Conservation (phyloP, 176 grass and related monocot genomes). For the Lolium rigidum region DNA sequence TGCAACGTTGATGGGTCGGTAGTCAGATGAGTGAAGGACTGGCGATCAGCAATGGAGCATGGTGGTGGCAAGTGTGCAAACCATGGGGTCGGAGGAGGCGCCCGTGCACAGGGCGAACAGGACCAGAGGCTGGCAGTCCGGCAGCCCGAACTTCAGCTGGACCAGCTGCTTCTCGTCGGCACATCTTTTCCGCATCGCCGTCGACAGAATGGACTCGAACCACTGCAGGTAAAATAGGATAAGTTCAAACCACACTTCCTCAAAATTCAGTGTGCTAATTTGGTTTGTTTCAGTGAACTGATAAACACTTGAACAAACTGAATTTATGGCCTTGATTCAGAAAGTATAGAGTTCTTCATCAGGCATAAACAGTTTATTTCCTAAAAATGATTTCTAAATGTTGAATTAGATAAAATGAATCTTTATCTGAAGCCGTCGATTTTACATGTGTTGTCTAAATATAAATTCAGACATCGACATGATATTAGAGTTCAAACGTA, state of each 20-base stretch:
- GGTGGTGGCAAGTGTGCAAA: slow-evolving; percentile 21
- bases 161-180: slow-evolving; percentile 80
- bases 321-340: background rate
- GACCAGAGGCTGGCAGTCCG: slow-evolving; percentile 68
- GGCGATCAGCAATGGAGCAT: too few species aligned
- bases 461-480: slow-evolving; percentile 15
- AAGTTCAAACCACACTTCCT: background rate
- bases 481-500: slow-evolving; percentile 60
- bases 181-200: slow-evolving; percentile 73
- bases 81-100: slow-evolving; percentile 86
- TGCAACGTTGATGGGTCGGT: background rate
- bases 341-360: background rate
- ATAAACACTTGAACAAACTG: background rate
- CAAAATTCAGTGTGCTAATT: background rate
- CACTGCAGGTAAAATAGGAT: slow-evolving; percentile 57
- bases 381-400: background rate
- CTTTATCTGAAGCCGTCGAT: background rate
- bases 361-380: background rate
- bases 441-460: slow-evolving; percentile 6
- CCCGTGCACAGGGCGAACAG: slow-evolving; percentile 86
- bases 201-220: slow-evolving; percentile 80
- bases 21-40: too few species aligned
- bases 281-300: background rate
- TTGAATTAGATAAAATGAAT: background rate
- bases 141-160: slow-evolving; percentile 64